Percentiles rank a stretch among this genome's conserved stretches.
phyloP scores from a whole-genome alignment of 208 protist genomes.

The Zelonia costaricensis region DNA sequence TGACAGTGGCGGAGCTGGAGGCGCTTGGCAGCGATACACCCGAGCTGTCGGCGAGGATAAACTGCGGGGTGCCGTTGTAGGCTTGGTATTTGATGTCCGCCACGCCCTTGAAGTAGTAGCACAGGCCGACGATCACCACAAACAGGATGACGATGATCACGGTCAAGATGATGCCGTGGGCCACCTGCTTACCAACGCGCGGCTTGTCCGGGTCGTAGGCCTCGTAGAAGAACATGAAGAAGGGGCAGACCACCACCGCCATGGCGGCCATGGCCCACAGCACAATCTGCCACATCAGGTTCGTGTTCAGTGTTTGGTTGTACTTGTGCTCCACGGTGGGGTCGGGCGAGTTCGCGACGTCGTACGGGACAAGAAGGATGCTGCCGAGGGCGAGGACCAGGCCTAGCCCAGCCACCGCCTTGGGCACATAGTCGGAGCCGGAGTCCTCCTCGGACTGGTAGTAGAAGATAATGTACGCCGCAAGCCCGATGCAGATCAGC shows the following conservation, averaged over 20 bases:
- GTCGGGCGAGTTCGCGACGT: constrained; percentile 89
- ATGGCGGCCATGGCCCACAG: constrained; percentile 73
- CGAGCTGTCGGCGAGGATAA: constrained; percentile 14
- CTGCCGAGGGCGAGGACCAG: constrained; percentile 75
- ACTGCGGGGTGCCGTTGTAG: constrained; percentile 40
- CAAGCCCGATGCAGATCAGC: constrained; percentile 56
- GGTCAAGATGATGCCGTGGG: constrained; percentile 74
- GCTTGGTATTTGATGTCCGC: constrained; percentile 38
- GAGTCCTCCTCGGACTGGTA: constrained; percentile 78
- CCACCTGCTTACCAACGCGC: constrained; percentile 44
- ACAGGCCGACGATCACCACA: constrained; percentile 48
- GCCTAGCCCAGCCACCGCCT: constrained; percentile 74
- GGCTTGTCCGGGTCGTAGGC: constrained; percentile 88
- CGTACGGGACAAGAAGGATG: constrained; percentile 92
- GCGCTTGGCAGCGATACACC: constrained; percentile 17
- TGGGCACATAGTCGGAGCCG: constrained; percentile 45
- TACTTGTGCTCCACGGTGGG: constrained; percentile 56
- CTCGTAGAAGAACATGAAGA: constrained; percentile 94
- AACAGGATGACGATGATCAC: constrained; percentile 64
- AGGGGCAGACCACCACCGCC: constrained; percentile 87
- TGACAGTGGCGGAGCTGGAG: constrained; percentile 21
- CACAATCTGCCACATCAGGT: constrained; percentile 89
- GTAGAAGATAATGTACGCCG: constrained; percentile 70
- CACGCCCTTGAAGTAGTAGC: constrained; percentile 58
- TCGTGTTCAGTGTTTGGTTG: constrained; percentile 74